Percentiles rank a stretch among this genome's conserved stretches.
Evolutionary conservation across 768 basidiomycete species (phyloP).

Genomic region (Asterophora parasitica): DNA sequence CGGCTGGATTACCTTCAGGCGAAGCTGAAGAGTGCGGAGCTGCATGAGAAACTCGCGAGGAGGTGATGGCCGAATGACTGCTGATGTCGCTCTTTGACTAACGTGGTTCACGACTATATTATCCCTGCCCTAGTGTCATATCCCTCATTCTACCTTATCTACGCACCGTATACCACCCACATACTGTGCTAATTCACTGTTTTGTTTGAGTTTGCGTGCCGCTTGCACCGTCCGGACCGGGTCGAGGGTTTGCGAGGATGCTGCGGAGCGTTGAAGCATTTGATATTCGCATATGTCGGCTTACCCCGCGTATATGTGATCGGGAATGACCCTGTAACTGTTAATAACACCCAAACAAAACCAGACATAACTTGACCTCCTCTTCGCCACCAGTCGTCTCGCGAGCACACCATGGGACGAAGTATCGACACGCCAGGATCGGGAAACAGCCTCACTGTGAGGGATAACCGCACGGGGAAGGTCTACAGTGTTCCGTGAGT

Average conservation of each 20-base stretch:
- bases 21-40: constrained; percentile 70
- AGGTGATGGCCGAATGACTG: constrained; percentile 14
- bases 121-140: not conserved
- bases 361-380: not conserved
- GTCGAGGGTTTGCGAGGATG: too few species aligned
- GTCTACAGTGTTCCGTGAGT: constrained; percentile 70
- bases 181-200: not conserved
- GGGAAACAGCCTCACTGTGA: constrained; percentile 52
- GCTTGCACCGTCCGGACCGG: too few species aligned
- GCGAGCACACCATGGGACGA: constrained; percentile 16
- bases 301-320: constrained; percentile 7
- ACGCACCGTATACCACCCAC: too few species aligned
- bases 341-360: too few species aligned
- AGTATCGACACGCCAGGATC: constrained; percentile 8
- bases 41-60: constrained; percentile 45
- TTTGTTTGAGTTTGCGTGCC: too few species aligned
- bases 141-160: too few species aligned
- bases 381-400: not conserved
- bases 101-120: not conserved
- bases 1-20: constrained; percentile 74
- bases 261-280: constrained; percentile 1
- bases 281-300: constrained; percentile 9
- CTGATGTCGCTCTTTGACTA: not conserved
- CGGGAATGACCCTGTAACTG: not conserved
- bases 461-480: constrained; percentile 84